A percentile compares a stretch with the other conserved stretches of the same genome.
Conservation (phyloP, 768 basidiomycete species). For the Trametes punicea region DNA sequence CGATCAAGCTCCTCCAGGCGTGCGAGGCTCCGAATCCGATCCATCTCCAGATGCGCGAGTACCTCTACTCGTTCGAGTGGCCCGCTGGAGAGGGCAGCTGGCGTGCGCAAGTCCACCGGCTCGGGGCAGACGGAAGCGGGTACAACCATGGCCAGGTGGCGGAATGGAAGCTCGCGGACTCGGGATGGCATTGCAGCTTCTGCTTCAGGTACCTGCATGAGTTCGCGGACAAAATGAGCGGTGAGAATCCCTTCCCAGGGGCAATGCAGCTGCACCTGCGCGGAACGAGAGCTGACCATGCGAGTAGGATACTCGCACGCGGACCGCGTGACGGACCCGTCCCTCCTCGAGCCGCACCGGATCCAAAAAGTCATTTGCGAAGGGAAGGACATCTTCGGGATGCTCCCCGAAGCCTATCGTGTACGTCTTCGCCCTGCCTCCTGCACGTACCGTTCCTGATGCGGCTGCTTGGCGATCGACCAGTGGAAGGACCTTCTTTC, state of each 20-base stretch:
- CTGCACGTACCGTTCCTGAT: background rate
- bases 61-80: constrained; percentile 61
- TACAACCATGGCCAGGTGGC: constrained; percentile 51
- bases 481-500: constrained; percentile 52
- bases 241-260: constrained; percentile 2
- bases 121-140: constrained; percentile 36
- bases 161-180: constrained; percentile 50
- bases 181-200: constrained; percentile 71
- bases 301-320: constrained; percentile 51
- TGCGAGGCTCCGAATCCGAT: constrained; percentile 53
- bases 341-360: constrained; percentile 44
- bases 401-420: constrained; percentile 61
- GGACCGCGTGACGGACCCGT: constrained; percentile 52
- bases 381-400: constrained; percentile 61
- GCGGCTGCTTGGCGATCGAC: background rate
- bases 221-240: constrained; percentile 53
- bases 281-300: constrained; percentile 29
- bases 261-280: background rate
- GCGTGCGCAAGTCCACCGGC: constrained; percentile 52
- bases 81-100: constrained; percentile 50
- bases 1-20: constrained; percentile 46
- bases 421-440: constrained; percentile 32
- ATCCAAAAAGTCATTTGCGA: constrained; percentile 58
- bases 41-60: constrained; percentile 61
- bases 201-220: constrained; percentile 60